Percentiles rank a stretch among this genome's conserved stretches.
Conservation (phyloP, 2,329 filamentous ascomycete species). For the Xylaria sp. region DNA sequence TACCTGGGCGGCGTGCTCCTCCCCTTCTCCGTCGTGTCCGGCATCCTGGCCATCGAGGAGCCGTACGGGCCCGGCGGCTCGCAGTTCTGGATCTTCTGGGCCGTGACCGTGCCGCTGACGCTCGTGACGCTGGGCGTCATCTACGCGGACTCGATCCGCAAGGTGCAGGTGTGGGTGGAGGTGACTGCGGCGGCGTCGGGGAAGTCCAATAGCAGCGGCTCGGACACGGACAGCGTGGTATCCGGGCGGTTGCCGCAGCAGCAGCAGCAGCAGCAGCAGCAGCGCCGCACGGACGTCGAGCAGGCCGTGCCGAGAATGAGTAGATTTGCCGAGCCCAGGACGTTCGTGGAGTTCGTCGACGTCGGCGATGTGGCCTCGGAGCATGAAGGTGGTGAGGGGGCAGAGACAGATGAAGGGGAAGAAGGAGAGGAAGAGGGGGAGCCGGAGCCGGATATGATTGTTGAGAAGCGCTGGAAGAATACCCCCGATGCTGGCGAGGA, state of each 20-base stretch:
- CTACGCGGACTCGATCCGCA: constrained; percentile 61
- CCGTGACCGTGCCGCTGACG: constrained; percentile 54
- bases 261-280: not conserved
- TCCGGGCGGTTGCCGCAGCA: not conserved
- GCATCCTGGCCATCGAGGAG: constrained; percentile 60
- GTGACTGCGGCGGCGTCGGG: constrained; percentile 44
- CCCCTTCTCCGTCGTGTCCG: constrained; percentile 60
- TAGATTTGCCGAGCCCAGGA: constrained; percentile 32
- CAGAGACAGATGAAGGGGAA: not conserved
- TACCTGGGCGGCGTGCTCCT: constrained; percentile 63
- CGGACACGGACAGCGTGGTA: not conserved
- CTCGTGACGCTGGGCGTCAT: constrained; percentile 57
- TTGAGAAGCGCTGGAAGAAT: constrained; percentile 30
- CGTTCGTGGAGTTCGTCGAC: constrained; percentile 10
- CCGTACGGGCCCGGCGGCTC: constrained; percentile 56
- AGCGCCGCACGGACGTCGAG: constrained; percentile 38
- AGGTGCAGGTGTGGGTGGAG: constrained; percentile 60
- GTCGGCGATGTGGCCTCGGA: not conserved
- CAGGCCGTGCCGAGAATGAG: constrained; percentile 36
- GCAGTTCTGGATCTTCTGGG: constrained; percentile 64
- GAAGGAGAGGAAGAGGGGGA: constrained; percentile 15
- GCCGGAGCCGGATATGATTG: constrained; percentile 22
- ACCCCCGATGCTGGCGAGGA: not conserved
- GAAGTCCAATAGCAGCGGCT: constrained; percentile 13
- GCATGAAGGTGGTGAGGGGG: not conserved